These are phyloP conservation scores for Aegilops tauschii DNA, from an alignment of 176 grass and related monocot genomes.

Conservation along the genomic window DNA sequence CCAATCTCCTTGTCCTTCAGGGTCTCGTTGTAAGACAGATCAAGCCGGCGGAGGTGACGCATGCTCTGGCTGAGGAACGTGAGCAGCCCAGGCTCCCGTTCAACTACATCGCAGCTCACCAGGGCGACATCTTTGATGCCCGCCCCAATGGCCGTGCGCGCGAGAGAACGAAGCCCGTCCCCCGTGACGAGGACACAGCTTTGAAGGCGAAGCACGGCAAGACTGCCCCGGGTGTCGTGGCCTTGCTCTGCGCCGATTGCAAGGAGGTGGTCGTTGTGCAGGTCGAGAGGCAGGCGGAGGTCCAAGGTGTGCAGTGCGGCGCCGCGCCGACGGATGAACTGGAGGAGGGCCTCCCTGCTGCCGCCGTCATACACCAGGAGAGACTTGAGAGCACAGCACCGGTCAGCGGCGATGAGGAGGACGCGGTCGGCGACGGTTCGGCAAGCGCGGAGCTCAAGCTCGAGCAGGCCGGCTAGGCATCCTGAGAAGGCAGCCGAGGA, in stretches of 20 bases:
- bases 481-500: slow-evolving; percentile 38
- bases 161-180: slow-evolving; percentile 83
- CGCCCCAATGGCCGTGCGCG: slow-evolving; percentile 42
- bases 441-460: slow-evolving; percentile 87
- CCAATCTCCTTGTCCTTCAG: slow-evolving; percentile 71
- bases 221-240: background rate
- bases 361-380: slow-evolving; percentile 89
- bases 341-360: slow-evolving; percentile 65
- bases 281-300: slow-evolving; percentile 86
- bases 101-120: slow-evolving; percentile 83
- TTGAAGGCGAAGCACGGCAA: slow-evolving; percentile 67
- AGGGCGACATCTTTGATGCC: slow-evolving; percentile 82
- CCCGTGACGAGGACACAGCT: slow-evolving; percentile 91
- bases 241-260: slow-evolving; percentile 41
- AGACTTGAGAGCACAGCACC: slow-evolving; percentile 52
- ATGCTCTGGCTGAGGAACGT: slow-evolving; percentile 86
- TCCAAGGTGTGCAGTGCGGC: slow-evolving; percentile 62
- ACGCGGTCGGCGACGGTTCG: slow-evolving; percentile 74
- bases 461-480: slow-evolving; percentile 51
- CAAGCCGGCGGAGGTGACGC: slow-evolving; percentile 54
- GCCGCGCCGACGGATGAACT: slow-evolving; percentile 77
- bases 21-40: slow-evolving; percentile 86
- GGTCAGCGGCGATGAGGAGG: slow-evolving; percentile 70
- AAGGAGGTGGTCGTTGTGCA: slow-evolving; percentile 88
- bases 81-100: slow-evolving; percentile 68